A percentile compares a stretch with the other conserved stretches of the same genome.
Conservation (phyloP, 345 rosid genomes). For the Gossypium anomalum region DNA sequence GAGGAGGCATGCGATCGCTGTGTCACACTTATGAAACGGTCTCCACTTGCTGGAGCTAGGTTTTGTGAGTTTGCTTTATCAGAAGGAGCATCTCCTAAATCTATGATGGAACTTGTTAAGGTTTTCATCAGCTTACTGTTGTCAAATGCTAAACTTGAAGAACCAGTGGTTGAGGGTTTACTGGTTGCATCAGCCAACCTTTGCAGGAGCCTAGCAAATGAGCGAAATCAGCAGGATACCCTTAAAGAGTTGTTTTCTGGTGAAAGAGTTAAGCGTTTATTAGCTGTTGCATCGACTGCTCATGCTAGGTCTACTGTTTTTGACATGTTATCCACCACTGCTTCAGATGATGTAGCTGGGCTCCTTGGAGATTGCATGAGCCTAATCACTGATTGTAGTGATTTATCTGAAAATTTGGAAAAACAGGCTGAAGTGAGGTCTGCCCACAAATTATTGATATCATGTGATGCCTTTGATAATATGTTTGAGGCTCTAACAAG, state of each 20-base stretch:
- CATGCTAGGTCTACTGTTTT: slow-evolving; percentile 58
- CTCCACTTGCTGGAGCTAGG: slow-evolving; percentile 83
- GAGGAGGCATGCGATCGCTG: slow-evolving; percentile 86
- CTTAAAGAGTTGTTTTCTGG: slow-evolving; percentile 53
- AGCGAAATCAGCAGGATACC: slow-evolving; percentile 41
- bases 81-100: slow-evolving; percentile 61
- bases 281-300: slow-evolving; percentile 55
- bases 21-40: slow-evolving; percentile 67
- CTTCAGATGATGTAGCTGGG: slow-evolving; percentile 43
- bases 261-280: slow-evolving; percentile 48
- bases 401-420: slow-evolving; percentile 47
- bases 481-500: slow-evolving; percentile 53
- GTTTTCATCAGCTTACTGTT: slow-evolving; percentile 49
- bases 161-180: slow-evolving; percentile 66
- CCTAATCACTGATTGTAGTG: slow-evolving; percentile 49
- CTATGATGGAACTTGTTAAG: slow-evolving; percentile 59
- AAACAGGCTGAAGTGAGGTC: slow-evolving; percentile 68
- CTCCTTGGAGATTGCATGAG: slow-evolving; percentile 62
- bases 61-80: slow-evolving; percentile 68
- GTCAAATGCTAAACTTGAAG: slow-evolving; percentile 42
- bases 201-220: slow-evolving; percentile 51
- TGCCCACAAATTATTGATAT: slow-evolving; percentile 67
- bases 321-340: slow-evolving; percentile 45
- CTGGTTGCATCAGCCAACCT: slow-evolving; percentile 50
- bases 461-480: slow-evolving; percentile 44